A percentile compares a stretch with the other conserved stretches of the same genome.
These are phyloP conservation scores for Torulaspora pretoriensis DNA, from an alignment of 1,139 yeast genomes.

Conservation along the genomic window DNA sequence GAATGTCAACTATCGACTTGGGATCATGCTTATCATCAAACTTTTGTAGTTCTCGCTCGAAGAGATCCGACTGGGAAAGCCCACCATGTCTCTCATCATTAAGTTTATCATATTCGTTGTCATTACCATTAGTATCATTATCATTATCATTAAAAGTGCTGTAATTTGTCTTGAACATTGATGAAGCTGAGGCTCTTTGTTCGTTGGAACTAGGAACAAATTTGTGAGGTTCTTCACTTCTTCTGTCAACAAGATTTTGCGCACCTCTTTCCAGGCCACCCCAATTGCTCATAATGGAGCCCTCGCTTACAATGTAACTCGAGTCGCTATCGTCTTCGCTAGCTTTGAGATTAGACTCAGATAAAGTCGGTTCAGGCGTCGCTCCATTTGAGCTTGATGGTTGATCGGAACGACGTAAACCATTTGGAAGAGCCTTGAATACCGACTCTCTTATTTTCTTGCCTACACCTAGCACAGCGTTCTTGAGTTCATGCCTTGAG, in stretches of 20 bases:
- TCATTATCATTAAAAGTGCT: slow-evolving; percentile 9
- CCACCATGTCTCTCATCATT: slow-evolving; percentile 7
- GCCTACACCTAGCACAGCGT: slow-evolving; percentile 79
- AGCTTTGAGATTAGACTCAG: slow-evolving; percentile 1
- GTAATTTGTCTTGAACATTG: slow-evolving; percentile 5
- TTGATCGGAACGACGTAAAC: not conserved
- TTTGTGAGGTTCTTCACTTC: not conserved
- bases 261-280: slow-evolving; percentile 4
- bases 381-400: not conserved
- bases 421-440: slow-evolving; percentile 35
- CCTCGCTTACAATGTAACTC: slow-evolving; percentile 23
- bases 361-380: not conserved
- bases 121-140: slow-evolving; percentile 10
- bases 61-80: slow-evolving; percentile 17
- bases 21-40: slow-evolving; percentile 26
- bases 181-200: not conserved
- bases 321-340: slow-evolving; percentile 10
- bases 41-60: slow-evolving; percentile 32
- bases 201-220: not conserved
- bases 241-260: not conserved
- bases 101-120: slow-evolving; percentile 27
- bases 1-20: slow-evolving; percentile 45
- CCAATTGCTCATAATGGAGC: slow-evolving; percentile 19
- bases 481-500: slow-evolving; percentile 63
- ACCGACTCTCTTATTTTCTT: slow-evolving; percentile 58